Percentiles rank a stretch among this genome's conserved stretches.
These are phyloP conservation scores for Cetraspora pellucida DNA, from an alignment of 192 early-diverging fungal genomes.

Conservation along the genomic window DNA sequence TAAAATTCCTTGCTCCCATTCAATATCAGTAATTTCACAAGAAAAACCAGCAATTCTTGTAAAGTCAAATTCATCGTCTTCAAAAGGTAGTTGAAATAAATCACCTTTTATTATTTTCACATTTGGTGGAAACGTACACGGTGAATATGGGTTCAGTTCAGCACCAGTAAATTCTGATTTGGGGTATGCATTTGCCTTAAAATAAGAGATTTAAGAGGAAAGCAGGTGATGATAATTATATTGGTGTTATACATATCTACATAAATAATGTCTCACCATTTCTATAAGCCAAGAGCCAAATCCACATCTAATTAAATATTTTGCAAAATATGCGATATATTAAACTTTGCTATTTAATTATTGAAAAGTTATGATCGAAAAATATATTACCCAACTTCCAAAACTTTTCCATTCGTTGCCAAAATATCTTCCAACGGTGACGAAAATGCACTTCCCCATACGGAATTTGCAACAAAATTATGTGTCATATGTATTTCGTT, in stretches of 20 bases:
- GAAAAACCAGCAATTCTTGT: not conserved
- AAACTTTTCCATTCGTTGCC: not conserved
- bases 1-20: not conserved
- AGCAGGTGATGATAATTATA: too few species aligned
- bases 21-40: not conserved
- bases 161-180: not conserved
- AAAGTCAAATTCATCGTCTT: slow-evolving; percentile 12
- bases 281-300: not conserved
- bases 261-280: not conserved
- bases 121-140: not conserved
- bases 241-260: not conserved
- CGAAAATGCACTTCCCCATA: not conserved
- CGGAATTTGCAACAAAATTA: too few species aligned
- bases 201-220: too few species aligned
- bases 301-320: not conserved
- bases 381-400: slow-evolving; percentile 4
- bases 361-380: not conserved
- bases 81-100: not conserved
- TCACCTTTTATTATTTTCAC: not conserved
- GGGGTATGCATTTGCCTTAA: not conserved
- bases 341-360: not conserved
- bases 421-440: not conserved
- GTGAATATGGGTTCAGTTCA: not conserved
- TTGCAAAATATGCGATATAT: too few species aligned
- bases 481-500: too few species aligned